Evolutionary conservation across 2,329 filamentous ascomycete species (phyloP).

Genomic region (Alternaria incomplexa): DNA sequence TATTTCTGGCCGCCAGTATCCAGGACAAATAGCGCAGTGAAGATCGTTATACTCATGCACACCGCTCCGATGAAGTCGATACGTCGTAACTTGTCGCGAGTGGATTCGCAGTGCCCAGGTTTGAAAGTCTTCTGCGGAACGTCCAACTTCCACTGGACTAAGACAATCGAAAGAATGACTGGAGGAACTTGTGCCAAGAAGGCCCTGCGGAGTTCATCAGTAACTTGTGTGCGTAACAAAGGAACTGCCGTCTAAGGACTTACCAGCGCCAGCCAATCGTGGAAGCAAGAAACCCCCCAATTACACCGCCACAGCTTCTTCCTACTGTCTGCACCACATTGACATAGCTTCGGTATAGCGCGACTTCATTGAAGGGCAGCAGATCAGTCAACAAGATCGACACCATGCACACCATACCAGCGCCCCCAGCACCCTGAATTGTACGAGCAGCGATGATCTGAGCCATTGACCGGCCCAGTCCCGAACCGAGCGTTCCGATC

Average conservation of each 20-base stretch:
- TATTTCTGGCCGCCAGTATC: not conserved
- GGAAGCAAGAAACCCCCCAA: not conserved
- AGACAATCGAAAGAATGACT: not conserved
- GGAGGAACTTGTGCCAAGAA: not conserved
- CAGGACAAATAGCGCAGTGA: not conserved
- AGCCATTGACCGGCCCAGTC: slow-evolving; percentile 14
- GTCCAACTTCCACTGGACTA: not conserved
- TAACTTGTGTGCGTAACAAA: not conserved
- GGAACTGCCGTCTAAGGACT: not conserved
- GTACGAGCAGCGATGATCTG: slow-evolving; percentile 57
- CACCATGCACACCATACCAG: slow-evolving; percentile 62
- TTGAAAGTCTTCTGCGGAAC: not conserved
- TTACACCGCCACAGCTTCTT: slow-evolving; percentile 45
- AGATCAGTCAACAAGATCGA: slow-evolving; percentile 59
- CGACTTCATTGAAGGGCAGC: slow-evolving; percentile 57
- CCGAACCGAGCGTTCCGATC: not conserved
- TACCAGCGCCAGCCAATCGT: not conserved
- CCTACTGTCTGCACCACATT: slow-evolving; percentile 60
- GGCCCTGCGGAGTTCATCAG: not conserved
- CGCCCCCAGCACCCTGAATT: slow-evolving; percentile 68
- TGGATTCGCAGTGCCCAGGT: not conserved
- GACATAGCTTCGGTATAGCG: slow-evolving; percentile 58
- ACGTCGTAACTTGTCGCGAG: not conserved
- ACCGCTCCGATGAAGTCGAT: not conserved
- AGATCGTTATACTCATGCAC: not conserved